phyloP scores from a whole-genome alignment of 73 alveolate genomes.

The Diophrys sp. region DNA sequence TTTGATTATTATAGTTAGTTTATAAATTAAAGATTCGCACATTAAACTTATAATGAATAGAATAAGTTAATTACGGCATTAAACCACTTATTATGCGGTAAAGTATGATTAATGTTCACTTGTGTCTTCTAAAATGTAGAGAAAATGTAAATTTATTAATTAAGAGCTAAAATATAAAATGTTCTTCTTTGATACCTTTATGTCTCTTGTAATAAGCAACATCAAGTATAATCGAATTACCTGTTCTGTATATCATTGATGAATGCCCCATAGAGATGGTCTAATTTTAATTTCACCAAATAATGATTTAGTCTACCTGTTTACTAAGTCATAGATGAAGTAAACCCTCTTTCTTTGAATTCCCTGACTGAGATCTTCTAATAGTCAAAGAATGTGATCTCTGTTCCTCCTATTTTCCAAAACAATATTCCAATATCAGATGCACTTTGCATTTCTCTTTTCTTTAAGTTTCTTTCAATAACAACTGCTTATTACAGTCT shows the following conservation, averaged over 20 bases:
- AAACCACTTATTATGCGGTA: too few species aligned
- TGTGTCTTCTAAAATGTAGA: neutral
- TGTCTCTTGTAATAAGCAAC: neutral
- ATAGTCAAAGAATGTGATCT: neutral
- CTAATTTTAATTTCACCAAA: too few species aligned
- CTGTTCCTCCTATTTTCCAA: neutral
- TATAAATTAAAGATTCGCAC: too few species aligned
- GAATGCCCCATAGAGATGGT: too few species aligned
- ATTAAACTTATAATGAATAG: too few species aligned
- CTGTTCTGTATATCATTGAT: neutral
- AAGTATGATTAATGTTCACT: too few species aligned
- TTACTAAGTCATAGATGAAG: neutral
- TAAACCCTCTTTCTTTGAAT: neutral
- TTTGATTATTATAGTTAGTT: too few species aligned
- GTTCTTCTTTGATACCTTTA: neutral
- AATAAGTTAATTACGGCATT: too few species aligned
- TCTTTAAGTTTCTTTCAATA: neutral
- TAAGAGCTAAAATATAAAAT: too few species aligned
- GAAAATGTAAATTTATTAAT: too few species aligned
- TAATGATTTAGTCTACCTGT: too few species aligned
- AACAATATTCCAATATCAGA: neutral
- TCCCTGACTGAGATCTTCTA: neutral
- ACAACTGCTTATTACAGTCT: neutral
- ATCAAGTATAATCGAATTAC: too few species aligned
- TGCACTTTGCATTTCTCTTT: neutral